A percentile compares a stretch with the other conserved stretches of the same genome.
Evolutionary conservation across 352 stramenopile genomes (phyloP).

Genomic region (Paralagenidium karlingii): DNA sequence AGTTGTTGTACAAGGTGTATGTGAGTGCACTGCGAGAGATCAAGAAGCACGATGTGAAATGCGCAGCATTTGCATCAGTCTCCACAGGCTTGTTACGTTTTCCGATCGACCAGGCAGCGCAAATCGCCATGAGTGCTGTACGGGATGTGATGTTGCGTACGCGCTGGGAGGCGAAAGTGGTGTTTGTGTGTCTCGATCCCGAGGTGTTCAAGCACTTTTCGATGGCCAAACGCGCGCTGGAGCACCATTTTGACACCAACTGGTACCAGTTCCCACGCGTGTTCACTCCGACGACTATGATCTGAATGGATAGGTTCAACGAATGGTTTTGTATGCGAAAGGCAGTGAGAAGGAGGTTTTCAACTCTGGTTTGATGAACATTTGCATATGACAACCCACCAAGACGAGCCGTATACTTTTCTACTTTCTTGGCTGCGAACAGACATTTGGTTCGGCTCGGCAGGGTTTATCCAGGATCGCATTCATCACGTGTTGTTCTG

Average conservation of each 20-base stretch:
- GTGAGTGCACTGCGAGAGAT: slow-evolving; percentile 19
- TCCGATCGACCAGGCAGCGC: slow-evolving; percentile 16
- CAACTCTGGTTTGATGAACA: no score
- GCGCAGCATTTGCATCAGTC: slow-evolving; percentile 35
- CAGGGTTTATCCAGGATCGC: no score
- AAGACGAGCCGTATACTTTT: no score
- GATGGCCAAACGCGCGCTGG: slow-evolving; percentile 9
- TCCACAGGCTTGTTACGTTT: slow-evolving; percentile 28
- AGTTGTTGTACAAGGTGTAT: slow-evolving; percentile 39
- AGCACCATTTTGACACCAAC: slow-evolving; percentile 7
- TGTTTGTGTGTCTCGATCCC: slow-evolving; percentile 42
- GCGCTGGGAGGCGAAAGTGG: slow-evolving; percentile 22
- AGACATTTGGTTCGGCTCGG: no score
- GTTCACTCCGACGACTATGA: no score
- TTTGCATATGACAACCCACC: no score
- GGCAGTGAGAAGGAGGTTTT: no score
- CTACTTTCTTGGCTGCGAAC: no score
- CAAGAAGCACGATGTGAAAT: slow-evolving; percentile 16
- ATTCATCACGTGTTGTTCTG: no score
- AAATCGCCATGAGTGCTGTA: slow-evolving; percentile 22
- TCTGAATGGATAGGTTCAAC: no score
- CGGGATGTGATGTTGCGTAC: slow-evolving; percentile 23
- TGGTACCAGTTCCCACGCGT: no score
- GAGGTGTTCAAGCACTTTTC: slow-evolving; percentile 17
- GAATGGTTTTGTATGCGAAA: no score